These are phyloP conservation scores for Bacidia gigantensis DNA, from an alignment of 495 filamentous ascomycete species.

Conservation along the genomic window DNA sequence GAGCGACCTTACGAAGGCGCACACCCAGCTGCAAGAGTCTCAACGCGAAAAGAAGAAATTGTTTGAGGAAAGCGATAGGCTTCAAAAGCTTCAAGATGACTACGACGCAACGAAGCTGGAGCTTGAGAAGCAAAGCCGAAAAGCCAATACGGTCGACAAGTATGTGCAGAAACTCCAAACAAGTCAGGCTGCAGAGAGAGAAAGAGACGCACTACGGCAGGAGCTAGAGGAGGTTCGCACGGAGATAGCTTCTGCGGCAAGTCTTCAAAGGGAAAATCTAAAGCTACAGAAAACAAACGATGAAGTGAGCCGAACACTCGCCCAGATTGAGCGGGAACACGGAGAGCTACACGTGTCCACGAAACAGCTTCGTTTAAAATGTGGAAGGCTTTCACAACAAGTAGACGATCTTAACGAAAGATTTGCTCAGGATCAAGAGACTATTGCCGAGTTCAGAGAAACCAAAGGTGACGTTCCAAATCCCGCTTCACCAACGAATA, in stretches of 20 bases:
- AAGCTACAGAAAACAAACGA: constrained; percentile 38
- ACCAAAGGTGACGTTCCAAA: constrained; percentile 1
- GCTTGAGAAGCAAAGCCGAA: constrained; percentile 60
- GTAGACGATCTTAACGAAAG: constrained; percentile 40
- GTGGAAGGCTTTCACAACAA: constrained; percentile 40
- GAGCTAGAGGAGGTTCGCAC: constrained; percentile 43
- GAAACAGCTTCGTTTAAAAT: constrained; percentile 44
- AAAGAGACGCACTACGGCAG: constrained; percentile 50
- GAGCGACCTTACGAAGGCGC: constrained; percentile 33
- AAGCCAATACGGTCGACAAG: constrained; percentile 63
- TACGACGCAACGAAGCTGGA: constrained; percentile 60
- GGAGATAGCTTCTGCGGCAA: constrained; percentile 27
- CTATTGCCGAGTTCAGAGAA: constrained; percentile 15
- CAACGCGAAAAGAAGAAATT: constrained; percentile 17
- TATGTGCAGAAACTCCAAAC: constrained; percentile 63
- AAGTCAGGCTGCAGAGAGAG: constrained; percentile 56
- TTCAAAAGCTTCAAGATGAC: constrained; percentile 49
- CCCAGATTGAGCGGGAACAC: constrained; percentile 47
- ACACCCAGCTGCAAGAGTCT: constrained; percentile 21
- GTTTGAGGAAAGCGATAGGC: constrained; percentile 24
- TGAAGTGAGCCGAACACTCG: constrained; percentile 42
- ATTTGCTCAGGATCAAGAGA: constrained; percentile 33
- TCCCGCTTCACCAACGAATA: constrained; percentile 4
- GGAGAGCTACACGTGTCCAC: constrained; percentile 44
- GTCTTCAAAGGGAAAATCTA: constrained; percentile 23